Percentiles rank a stretch among this genome's conserved stretches.
These are phyloP conservation scores for Inga leiocalycina DNA, from an alignment of 306 rosid species.

Conservation along the genomic window DNA sequence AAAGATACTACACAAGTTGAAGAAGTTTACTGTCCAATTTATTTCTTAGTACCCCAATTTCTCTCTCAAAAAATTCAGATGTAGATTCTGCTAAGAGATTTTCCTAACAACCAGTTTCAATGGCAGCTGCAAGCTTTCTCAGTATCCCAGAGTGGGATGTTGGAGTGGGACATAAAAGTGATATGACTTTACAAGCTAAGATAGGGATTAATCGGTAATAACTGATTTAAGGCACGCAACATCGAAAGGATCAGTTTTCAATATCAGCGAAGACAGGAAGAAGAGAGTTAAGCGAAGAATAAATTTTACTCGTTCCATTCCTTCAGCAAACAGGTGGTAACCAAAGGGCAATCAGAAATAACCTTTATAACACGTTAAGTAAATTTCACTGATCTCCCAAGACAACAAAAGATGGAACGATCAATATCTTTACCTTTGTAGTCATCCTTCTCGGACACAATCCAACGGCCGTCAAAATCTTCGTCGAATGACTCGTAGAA, in stretches of 20 bases:
- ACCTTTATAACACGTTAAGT: background rate
- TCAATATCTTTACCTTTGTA: slow-evolving; percentile 53
- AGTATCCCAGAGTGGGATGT: background rate
- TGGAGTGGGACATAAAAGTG: background rate
- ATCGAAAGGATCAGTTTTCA: background rate
- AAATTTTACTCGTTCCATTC: background rate
- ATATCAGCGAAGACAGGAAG: too few relatives aligned
- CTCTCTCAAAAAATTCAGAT: background rate
- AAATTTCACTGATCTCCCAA: background rate
- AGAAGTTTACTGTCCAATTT: background rate
- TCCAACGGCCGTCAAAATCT: slow-evolving; percentile 76
- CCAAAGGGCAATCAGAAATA: background rate
- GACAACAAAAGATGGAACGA: background rate
- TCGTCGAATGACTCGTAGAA: slow-evolving; percentile 88
- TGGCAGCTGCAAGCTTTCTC: background rate
- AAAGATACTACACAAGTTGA: background rate
- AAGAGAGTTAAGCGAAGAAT: background rate
- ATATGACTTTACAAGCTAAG: slow-evolving; percentile 1
- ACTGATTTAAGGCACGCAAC: background rate
- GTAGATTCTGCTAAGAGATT: background rate
- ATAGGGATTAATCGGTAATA: background rate
- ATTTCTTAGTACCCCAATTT: background rate
- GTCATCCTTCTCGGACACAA: slow-evolving; percentile 71
- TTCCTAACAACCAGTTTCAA: background rate
- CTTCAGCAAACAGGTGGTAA: background rate